Base-by-base conservation (phyloP, 2,329 filamentous ascomycete species). In the Colletotrichum musae region DNA sequence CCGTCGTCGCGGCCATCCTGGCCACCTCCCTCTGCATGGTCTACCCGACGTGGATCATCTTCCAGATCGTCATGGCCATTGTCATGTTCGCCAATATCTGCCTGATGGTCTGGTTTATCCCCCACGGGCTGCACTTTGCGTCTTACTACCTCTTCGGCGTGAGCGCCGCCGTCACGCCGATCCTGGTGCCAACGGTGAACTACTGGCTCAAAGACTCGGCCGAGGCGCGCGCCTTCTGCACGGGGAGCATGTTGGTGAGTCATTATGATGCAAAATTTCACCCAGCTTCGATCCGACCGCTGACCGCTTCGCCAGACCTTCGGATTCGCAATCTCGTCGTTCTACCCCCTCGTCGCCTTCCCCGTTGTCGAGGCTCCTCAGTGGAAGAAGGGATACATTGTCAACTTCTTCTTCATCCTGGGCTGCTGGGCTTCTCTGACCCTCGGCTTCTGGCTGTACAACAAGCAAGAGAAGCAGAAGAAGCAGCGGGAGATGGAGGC, bases 1-100 rank as follows among this genome's bases (percentile, higher is more conserved):
- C 76, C 1, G 72, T 78, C 5, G 64, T 79, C 3, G 66, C 68
- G 3, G 72, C 74, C 1, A 59, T 75, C 5, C 28, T 76, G 12
- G 75, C 74, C 1, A 80, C 78, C 0, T 75, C 74, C 0, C 72
- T 79, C 5, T 77, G 76, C 58, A 78, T 78, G 74, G 71, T 78
- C 0, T 80, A 80, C 60, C 78, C 78, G 4, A 74, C 76, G 2
- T 80, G 76, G 77, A 64, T 72, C 4, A 73, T 79, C 24, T 75
- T 77, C 58, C 71, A 71, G 18, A 67, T 75, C 32, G 73, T 77
- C 2, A 69, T 71, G 57, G 65, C 50, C 3, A 61, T 73, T 18
- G 62, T 73, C 24, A 61, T 72, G 26, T 74, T 73, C 13, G 57
- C 69, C 2, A 73, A 74, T n/a, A 59, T 73, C 13, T 70, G 65